These are phyloP conservation scores for Umbelopsis isabellina DNA, from an alignment of 192 early-diverging fungal genomes.

Conservation along the genomic window DNA sequence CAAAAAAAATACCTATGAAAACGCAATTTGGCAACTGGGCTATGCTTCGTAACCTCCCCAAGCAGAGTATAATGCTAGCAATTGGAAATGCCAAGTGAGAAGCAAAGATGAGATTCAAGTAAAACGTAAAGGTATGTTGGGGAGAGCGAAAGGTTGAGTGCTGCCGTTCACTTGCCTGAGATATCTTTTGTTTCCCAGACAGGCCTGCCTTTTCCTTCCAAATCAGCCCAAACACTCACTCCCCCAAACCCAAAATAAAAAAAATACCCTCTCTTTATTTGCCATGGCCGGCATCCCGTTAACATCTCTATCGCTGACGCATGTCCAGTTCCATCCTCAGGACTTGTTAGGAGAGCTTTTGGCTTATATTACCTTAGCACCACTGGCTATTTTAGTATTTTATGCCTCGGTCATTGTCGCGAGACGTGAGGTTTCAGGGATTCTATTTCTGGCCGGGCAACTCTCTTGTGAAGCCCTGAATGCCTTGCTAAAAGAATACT, in stretches of 20 bases:
- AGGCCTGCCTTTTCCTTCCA: background rate
- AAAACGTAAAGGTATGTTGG: background rate
- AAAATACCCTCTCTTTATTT: background rate
- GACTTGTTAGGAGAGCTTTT: conserved; percentile 64
- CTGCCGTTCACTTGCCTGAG: background rate
- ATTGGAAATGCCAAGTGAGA: background rate
- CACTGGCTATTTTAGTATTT: conserved; percentile 67
- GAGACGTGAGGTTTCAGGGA: conserved; percentile 59
- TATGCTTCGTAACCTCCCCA: conserved; percentile 5
- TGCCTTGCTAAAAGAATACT: conserved; percentile 56
- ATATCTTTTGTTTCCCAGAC: conserved; percentile 10
- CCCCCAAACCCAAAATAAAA: background rate
- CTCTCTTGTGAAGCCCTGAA: conserved; percentile 70
- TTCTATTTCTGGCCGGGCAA: conserved; percentile 72
- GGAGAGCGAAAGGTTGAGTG: background rate
- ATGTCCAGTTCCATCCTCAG: conserved; percentile 65
- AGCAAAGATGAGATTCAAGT: background rate
- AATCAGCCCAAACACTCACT: background rate
- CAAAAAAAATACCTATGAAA: too few relatives aligned
- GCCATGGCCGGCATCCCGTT: conserved; percentile 25
- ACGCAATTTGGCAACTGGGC: background rate
- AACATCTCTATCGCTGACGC: conserved; percentile 69
- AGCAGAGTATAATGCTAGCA: background rate
- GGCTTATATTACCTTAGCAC: conserved; percentile 66
- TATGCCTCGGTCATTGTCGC: conserved; percentile 68